These are phyloP conservation scores for Grigorovia humatica DNA, from an alignment of 805 yeast genomes.

Conservation along the genomic window DNA sequence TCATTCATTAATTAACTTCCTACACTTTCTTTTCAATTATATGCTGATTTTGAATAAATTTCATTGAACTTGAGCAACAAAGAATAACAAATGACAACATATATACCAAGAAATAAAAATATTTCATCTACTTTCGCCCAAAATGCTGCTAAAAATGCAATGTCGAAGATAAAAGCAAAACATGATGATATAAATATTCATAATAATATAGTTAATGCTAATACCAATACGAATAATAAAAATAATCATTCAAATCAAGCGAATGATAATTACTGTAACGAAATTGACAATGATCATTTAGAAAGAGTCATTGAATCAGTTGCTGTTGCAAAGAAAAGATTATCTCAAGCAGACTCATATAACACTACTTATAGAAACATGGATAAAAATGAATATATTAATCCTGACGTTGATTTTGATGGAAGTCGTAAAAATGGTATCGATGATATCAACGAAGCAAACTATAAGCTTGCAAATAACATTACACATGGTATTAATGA, in stretches of 20 bases:
- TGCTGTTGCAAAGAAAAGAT: constrained; percentile 26
- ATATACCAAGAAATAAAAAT: constrained; percentile 4
- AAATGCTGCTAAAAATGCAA: constrained; percentile 22
- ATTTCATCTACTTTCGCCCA: constrained; percentile 14
- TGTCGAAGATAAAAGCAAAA: constrained; percentile 8
- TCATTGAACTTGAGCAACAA: not conserved
- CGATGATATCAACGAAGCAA: too few species aligned
- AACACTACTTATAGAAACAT: constrained; percentile 7
- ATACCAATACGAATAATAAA: too few species aligned
- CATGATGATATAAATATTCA: not conserved
- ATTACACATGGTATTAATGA: too few species aligned
- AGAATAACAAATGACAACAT: constrained; percentile 1
- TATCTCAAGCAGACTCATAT: constrained; percentile 25
- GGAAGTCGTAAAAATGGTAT: not conserved
- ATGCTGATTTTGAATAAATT: not conserved
- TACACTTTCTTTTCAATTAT: constrained; percentile 1
- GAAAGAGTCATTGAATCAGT: constrained; percentile 28
- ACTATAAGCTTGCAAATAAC: too few species aligned
- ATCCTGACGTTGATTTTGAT: not conserved
- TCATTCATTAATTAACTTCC: constrained; percentile 4
- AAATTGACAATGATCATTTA: constrained; percentile 8
- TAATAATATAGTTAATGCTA: not conserved
- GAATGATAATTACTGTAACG: not conserved
- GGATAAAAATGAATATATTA: not conserved
- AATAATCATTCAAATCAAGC: not conserved